Percentiles rank a stretch among this genome's conserved stretches.
Evolutionary conservation across 2,329 filamentous ascomycete genomes (phyloP).

Genomic region (Colletotrichum shisoi): DNA sequence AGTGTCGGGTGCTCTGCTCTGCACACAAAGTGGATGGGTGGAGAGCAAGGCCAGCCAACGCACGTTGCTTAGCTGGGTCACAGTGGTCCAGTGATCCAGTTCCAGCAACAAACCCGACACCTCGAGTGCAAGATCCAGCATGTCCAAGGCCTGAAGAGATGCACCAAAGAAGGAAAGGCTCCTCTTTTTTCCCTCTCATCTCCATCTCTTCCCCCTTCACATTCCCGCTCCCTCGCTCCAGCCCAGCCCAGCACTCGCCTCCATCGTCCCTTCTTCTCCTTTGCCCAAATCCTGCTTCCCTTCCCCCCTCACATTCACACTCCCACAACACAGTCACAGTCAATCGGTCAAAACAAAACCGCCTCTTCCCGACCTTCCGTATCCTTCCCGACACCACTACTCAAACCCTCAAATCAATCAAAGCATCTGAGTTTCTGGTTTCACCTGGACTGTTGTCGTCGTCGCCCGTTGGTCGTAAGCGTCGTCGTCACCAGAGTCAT

Average conservation of each 20-base stretch:
- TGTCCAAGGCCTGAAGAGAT: conserved; percentile 14
- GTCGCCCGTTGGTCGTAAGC: conserved; percentile 28
- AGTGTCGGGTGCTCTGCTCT: not conserved
- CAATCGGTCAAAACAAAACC: conserved; percentile 11
- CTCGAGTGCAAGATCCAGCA: conserved; percentile 17
- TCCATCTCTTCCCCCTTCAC: conserved; percentile 13
- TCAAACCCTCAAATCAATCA: conserved; percentile 7
- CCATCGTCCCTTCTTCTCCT: conserved; percentile 20
- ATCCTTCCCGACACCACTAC: conserved; percentile 19
- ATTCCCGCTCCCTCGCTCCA: conserved; percentile 30
- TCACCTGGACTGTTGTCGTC: conserved; percentile 29
- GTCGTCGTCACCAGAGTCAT: conserved; percentile 37
- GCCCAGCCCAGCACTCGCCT: conserved; percentile 4
- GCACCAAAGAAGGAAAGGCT: conserved; percentile 26
- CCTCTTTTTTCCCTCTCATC: conserved; percentile 10
- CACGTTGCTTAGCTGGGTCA: conserved; percentile 34
- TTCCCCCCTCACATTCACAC: conserved; percentile 39
- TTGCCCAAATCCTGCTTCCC: conserved; percentile 31
- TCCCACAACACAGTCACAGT: conserved; percentile 21
- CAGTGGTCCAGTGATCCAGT: conserved; percentile 25
- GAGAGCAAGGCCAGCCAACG: conserved; percentile 28
- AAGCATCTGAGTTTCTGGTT: conserved; percentile 29
- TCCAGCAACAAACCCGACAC: conserved; percentile 13
- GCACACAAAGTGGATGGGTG: conserved; percentile 15
- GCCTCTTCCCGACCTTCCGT: not conserved